A percentile compares a stretch with the other conserved stretches of the same genome.
phyloP scores from a whole-genome alignment of 208 protist genomes.

The Acanthamoeba castellanii region DNA sequence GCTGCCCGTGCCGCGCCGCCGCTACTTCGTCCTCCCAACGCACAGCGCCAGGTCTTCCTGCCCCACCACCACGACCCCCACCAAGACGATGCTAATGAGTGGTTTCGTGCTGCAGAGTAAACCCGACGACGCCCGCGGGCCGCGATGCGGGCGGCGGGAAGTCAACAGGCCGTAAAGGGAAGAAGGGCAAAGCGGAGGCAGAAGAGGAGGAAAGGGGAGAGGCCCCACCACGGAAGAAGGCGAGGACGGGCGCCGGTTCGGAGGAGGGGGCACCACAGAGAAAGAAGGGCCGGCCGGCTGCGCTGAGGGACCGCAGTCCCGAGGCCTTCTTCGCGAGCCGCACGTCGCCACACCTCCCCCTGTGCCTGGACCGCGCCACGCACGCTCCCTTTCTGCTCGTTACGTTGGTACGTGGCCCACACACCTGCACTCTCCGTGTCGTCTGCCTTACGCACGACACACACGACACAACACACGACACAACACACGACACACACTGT shows the following conservation, averaged over 20 bases:
- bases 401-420: not conserved
- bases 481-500: too few relatives aligned
- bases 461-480: not conserved
- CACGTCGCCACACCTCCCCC: not conserved
- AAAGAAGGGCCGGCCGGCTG: not conserved
- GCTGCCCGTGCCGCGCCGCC: not conserved
- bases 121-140: not conserved
- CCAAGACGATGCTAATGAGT: too few relatives aligned
- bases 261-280: not conserved
- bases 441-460: not conserved
- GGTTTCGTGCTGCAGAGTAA: not conserved
- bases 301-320: not conserved
- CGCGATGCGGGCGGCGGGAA: not conserved
- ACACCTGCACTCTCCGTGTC: too few relatives aligned
- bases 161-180: not conserved
- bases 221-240: not conserved
- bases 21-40: conserved; percentile 1
- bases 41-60: not conserved
- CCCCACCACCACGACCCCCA: not conserved
- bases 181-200: not conserved
- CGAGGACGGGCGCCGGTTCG: not conserved
- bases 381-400: conserved; percentile 26
- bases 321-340: conserved; percentile 2
- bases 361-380: not conserved
- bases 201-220: conserved; percentile 1